Evolutionary conservation across 2,329 filamentous ascomycete genomes (phyloP), one percentile per base, ranked within the genome.

Genomic region (Colletotrichum coccodes): DNA sequence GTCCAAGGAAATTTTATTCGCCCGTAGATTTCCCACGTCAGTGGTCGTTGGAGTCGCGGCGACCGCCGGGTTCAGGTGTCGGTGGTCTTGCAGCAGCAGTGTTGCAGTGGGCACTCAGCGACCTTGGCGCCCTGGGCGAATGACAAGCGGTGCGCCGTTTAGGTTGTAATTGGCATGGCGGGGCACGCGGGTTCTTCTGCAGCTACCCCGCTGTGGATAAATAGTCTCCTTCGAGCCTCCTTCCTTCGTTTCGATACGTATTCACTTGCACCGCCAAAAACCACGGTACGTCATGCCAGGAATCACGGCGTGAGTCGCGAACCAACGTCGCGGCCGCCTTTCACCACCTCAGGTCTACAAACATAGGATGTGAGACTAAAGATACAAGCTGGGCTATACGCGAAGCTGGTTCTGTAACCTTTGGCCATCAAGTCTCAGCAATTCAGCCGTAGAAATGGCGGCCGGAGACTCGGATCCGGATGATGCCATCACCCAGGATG

Each of bases 401-500:
- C 60, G 26, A 58, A 64, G 32, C 26, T 38, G 26, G 30, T 11
- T 32, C 14, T 62, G 18, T 30, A 16, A 6, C 18, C 28, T 18
- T 14, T 9, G 32, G 23, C 34, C 2, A n/a, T 26, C 36, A 23
- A 32, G 11, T 46, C 54, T 47, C 6, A 16, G 32, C 14, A 28
- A n/a, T 21, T 12, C 40, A 54, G 14, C 16, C 26, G 14, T 47
- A 40, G 44, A 11, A 23, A 79, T 79, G 77, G 60, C 74, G 14
- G 70, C 65, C 30, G 42, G 62, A 47, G 72, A 75, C 14, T 75
- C 75, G 4, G 76, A 76, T 16, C 70, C 76, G 0, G 78, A 83
- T 64, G 82, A 85, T 72, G 82, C 81, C 50, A 80, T 83, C 62
- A 82, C 79, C 0, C 73, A 77, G 54, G 80, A 84, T 32, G 84